These are phyloP conservation scores for Penicillium taxi DNA, from an alignment of 495 filamentous ascomycete species.

Conservation along the genomic window DNA sequence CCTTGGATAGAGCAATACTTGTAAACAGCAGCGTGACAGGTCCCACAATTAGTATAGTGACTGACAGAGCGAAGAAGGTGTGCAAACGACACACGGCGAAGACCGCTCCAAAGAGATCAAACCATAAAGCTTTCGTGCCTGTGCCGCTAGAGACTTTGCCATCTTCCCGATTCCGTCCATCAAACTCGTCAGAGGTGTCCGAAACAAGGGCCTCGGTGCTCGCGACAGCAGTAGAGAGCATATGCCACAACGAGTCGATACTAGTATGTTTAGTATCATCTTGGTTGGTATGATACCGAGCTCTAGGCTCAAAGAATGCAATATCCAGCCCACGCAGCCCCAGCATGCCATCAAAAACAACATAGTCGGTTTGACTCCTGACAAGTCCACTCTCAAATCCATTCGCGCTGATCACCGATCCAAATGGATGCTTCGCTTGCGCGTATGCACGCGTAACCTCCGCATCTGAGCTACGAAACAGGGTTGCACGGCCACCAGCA, in stretches of 20 bases:
- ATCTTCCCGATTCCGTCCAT: conserved; percentile 47
- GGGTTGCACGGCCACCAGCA: conserved; percentile 77
- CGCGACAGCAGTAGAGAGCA: conserved; percentile 73
- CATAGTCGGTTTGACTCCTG: conserved; percentile 81
- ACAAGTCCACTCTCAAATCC: conserved; percentile 74
- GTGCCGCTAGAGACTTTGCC: conserved; percentile 58
- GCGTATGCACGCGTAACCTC: conserved; percentile 79
- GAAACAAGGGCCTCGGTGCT: conserved; percentile 64
- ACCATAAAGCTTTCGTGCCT: conserved; percentile 77
- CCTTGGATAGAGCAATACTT: conserved; percentile 55
- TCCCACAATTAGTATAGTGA: conserved; percentile 69
- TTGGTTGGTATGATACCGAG: conserved; percentile 84
- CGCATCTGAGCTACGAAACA: conserved; percentile 80
- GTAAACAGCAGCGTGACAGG: conserved; percentile 63
- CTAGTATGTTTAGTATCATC: conserved; percentile 77
- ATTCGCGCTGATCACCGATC: conserved; percentile 70
- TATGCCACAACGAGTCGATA: conserved; percentile 77
- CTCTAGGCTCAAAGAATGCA: conserved; percentile 79
- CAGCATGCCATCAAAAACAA: conserved; percentile 69
- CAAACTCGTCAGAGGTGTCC: conserved; percentile 62
- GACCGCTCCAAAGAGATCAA: conserved; percentile 77
- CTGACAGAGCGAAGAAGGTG: conserved; percentile 78
- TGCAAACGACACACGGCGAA: conserved; percentile 74
- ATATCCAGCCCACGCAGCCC: conserved; percentile 87
- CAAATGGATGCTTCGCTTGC: conserved; percentile 66